phyloP scores from a whole-genome alignment of 495 filamentous ascomycete genomes.

The Pyronema domesticum region DNA sequence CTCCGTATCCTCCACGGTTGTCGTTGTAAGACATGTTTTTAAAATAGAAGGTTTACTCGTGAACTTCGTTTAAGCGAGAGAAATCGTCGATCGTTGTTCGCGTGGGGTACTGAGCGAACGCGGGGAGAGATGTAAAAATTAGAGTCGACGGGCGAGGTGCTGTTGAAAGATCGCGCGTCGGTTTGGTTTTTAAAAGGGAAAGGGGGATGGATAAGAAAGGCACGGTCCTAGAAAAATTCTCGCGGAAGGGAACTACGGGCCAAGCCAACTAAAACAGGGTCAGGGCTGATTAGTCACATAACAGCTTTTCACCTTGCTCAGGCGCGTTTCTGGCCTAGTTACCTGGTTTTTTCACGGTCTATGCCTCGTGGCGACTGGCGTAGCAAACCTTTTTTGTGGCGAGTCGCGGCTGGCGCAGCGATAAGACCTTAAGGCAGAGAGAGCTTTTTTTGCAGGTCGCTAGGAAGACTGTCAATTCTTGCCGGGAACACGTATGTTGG shows the following conservation, averaged over 20 bases:
- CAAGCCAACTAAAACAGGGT: not conserved
- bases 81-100: not conserved
- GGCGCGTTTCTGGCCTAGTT: not conserved
- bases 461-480: no score
- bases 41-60: not conserved
- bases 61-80: not conserved
- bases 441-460: no score
- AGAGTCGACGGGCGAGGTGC: not conserved
- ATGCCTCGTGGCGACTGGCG: not conserved
- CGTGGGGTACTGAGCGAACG: not conserved
- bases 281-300: not conserved
- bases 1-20: conserved; percentile 18
- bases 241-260: not conserved
- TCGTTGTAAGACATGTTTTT: conserved; percentile 23
- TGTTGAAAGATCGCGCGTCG: not conserved
- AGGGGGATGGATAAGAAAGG: not conserved
- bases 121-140: not conserved
- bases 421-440: not conserved
- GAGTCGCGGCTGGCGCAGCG: not conserved
- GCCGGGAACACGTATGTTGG: no score
- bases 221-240: not conserved
- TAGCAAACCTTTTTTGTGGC: not conserved
- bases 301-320: no score
- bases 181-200: conserved; percentile 1
- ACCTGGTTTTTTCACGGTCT: not conserved